A percentile compares a stretch with the other conserved stretches of the same genome.
phyloP scores from a whole-genome alignment of 1,284 basidiomycete genomes.

The Pseudozyma pruni region DNA sequence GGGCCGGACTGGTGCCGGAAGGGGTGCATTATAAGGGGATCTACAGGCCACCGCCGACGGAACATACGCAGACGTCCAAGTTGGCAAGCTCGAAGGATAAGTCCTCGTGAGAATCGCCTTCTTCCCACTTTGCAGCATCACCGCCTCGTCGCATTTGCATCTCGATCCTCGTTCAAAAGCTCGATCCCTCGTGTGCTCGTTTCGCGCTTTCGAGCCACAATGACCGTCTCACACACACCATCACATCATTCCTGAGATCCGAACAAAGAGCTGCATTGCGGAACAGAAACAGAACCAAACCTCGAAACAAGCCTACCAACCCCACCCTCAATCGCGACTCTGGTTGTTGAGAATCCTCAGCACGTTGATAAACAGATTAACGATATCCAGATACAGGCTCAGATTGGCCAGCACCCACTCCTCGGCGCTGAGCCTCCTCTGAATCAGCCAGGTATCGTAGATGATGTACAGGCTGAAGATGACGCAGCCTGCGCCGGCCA shows the following conservation, averaged over 20 bases:
- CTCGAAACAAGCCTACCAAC: background rate
- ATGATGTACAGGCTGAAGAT: slow-evolving; percentile 75
- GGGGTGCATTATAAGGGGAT: slow-evolving; percentile 60
- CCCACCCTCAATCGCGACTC: slow-evolving; percentile 16
- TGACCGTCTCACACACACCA: too few relatives aligned
- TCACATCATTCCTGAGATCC: too few relatives aligned
- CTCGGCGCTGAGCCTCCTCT: slow-evolving; percentile 79
- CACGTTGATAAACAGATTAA: slow-evolving; percentile 81
- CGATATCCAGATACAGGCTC: slow-evolving; percentile 75
- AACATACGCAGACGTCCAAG: background rate
- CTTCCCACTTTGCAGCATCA: too few relatives aligned
- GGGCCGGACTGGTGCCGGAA: slow-evolving; percentile 67
- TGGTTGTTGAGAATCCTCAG: slow-evolving; percentile 68
- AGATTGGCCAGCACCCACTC: slow-evolving; percentile 87
- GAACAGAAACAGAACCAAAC: background rate
- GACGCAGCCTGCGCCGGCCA: slow-evolving; percentile 80
- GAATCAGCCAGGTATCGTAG: slow-evolving; percentile 86
- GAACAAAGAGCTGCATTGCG: too few relatives aligned
- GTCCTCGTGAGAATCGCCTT: slow-evolving; percentile 3
- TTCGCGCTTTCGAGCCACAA: too few relatives aligned
- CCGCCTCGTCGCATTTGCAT: too few relatives aligned
- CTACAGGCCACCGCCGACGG: slow-evolving; percentile 35
- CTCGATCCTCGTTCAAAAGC: too few relatives aligned
- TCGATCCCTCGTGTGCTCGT: background rate
- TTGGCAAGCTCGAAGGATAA: background rate